Percentiles rank a stretch among this genome's conserved stretches.
phyloP scores from a whole-genome alignment of 257 asterid genomes.

The Handroanthus guayacan region DNA sequence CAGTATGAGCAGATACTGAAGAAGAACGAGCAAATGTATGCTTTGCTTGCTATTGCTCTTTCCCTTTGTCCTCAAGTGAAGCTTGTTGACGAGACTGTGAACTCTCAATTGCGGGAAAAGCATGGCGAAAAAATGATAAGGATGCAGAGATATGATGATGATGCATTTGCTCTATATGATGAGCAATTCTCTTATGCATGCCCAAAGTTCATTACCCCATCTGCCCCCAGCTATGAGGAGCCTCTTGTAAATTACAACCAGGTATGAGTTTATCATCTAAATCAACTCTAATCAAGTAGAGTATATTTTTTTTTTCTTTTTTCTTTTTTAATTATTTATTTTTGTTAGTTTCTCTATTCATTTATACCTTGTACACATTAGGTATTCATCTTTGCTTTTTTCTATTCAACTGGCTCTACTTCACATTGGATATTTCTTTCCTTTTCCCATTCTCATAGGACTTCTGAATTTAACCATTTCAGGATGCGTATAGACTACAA shows the following conservation, averaged over 20 bases:
- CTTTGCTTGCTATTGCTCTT: constrained; percentile 84
- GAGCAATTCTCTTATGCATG: constrained; percentile 99
- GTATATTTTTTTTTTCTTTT: too few species aligned
- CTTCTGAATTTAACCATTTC: constrained; percentile 41
- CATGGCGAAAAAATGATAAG: constrained; percentile 93
- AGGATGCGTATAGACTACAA: constrained; percentile 75
- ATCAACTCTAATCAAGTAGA: too few species aligned
- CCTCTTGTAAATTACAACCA: constrained; percentile 98
- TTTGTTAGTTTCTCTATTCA: too few species aligned
- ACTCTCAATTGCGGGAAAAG: constrained; percentile 85
- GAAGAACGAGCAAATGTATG: constrained; percentile 99
- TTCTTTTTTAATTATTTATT: too few species aligned
- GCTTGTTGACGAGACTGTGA: constrained; percentile 91
- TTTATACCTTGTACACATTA: too few species aligned
- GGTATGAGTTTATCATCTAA: constrained; percentile 47
- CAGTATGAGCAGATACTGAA: constrained; percentile 95
- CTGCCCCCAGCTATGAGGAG: constrained; percentile 94
- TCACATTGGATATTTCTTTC: neutral
- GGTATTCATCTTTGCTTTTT: neutral
- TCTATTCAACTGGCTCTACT: neutral
- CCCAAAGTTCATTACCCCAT: constrained; percentile 98
- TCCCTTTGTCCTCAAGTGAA: constrained; percentile 92
- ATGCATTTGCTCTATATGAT: constrained; percentile 85
- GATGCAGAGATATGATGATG: constrained; percentile 90
- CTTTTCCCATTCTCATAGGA: constrained; percentile 33